Evolutionary conservation across 2,329 filamentous ascomycete species (phyloP).

Genomic region (Colletotrichum limetticola): DNA sequence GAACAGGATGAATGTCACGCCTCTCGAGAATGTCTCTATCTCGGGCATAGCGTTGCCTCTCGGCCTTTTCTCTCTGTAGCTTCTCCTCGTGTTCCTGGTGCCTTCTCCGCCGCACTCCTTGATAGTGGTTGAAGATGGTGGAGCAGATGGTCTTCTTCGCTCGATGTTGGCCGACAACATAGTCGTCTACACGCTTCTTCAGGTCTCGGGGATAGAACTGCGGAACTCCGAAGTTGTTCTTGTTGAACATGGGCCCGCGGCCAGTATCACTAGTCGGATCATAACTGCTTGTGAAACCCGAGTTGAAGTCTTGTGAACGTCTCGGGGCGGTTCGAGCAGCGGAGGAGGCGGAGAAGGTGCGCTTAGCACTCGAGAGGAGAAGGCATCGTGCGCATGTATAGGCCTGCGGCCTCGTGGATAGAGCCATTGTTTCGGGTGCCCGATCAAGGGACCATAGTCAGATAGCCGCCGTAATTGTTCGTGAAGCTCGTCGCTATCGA

Average conservation of each 20-base stretch:
- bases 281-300: constrained; percentile 69
- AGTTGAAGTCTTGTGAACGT: constrained; percentile 62
- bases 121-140: constrained; percentile 97
- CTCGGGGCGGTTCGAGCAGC: constrained; percentile 43
- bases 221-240: constrained; percentile 67
- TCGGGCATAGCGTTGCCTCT: constrained; percentile 76
- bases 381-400: constrained; percentile 33
- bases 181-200: constrained; percentile 93
- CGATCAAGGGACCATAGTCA: constrained; percentile 24
- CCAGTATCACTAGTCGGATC: constrained; percentile 64
- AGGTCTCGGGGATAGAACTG: constrained; percentile 75
- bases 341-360: constrained; percentile 44
- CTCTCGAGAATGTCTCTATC: constrained; percentile 70
- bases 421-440: constrained; percentile 21
- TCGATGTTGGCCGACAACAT: constrained; percentile 94
- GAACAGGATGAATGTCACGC: constrained; percentile 76
- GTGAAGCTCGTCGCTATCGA: neutral
- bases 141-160: constrained; percentile 94
- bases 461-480: neutral
- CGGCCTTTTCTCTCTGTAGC: constrained; percentile 69
- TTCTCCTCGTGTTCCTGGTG: constrained; percentile 78
- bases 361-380: constrained; percentile 17
- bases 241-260: constrained; percentile 70
- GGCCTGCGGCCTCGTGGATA: constrained; percentile 31
- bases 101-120: constrained; percentile 81